A percentile compares a stretch with the other conserved stretches of the same genome.
These are phyloP conservation scores for Kwoniella newhampshirensis DNA, from an alignment of 768 basidiomycete species.

Conservation along the genomic window DNA sequence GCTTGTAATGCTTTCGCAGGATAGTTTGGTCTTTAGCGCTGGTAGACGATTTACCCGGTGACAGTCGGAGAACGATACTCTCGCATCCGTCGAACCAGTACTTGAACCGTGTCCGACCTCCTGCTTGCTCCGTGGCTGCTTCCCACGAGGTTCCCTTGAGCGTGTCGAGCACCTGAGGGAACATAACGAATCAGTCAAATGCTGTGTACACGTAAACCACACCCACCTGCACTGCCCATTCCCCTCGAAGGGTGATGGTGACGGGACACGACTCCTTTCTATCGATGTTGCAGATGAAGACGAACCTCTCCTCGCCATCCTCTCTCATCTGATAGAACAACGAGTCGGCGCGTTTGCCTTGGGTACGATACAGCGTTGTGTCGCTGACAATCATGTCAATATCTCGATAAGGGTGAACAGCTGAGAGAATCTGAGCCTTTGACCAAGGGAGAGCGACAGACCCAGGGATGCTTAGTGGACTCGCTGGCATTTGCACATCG, in stretches of 20 bases:
- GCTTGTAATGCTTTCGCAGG: constrained; percentile 23
- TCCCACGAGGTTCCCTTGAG: constrained; percentile 19
- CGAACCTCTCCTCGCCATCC: constrained; percentile 28
- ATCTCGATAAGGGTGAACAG: constrained; percentile 25
- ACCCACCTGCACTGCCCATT: constrained; percentile 22
- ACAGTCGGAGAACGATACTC: constrained; percentile 19
- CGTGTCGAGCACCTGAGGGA: constrained; percentile 21
- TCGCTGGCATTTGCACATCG: constrained; percentile 14
- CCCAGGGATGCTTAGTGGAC: neutral
- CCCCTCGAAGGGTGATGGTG: constrained; percentile 16
- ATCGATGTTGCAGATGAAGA: constrained; percentile 40
- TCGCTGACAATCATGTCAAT: constrained; percentile 26
- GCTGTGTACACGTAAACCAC: neutral
- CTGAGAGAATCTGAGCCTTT: constrained; percentile 22
- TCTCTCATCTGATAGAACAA: constrained; percentile 35
- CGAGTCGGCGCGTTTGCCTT: constrained; percentile 25
- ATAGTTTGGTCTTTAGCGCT: constrained; percentile 12
- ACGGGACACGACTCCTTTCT: constrained; percentile 26
- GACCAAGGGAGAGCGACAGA: constrained; percentile 17
- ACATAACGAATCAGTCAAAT: neutral
- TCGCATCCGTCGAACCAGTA: constrained; percentile 34
- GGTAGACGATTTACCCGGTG: constrained; percentile 4
- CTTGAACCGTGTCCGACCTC: constrained; percentile 24
- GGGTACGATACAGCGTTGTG: constrained; percentile 23
- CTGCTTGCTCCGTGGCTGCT: constrained; percentile 10